Conservation (phyloP, 495 filamentous ascomycete species). For the Amniculicola lignicola region DNA sequence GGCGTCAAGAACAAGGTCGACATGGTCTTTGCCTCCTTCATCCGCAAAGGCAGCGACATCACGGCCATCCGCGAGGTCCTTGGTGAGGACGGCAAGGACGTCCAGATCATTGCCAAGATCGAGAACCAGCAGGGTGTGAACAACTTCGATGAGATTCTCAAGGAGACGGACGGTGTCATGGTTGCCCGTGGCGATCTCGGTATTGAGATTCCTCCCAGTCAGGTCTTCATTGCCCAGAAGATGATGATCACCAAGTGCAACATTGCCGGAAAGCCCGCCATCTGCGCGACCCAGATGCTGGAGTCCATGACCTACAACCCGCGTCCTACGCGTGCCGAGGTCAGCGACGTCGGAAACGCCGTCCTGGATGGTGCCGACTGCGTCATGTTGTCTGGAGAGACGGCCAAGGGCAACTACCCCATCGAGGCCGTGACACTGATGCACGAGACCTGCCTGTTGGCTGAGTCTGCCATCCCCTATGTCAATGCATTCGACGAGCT, state of each 20-base stretch:
- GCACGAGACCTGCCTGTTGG: constrained; percentile 93
- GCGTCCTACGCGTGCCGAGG: constrained; percentile 93
- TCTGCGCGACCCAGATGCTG: constrained; percentile 89
- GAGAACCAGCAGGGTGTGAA: constrained; percentile 99
- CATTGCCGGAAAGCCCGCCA: constrained; percentile 96
- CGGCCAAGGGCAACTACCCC: constrained; percentile 95
- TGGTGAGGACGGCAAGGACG: constrained; percentile 87
- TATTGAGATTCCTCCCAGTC: constrained; percentile 96
- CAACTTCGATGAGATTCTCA: constrained; percentile 97
- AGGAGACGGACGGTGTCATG: constrained; percentile 98
- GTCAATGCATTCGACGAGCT: constrained; percentile 96
- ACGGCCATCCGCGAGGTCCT: constrained; percentile 85
- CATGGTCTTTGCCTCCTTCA: constrained; percentile 99
- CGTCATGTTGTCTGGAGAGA: constrained; percentile 99
- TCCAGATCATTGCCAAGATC: constrained; percentile 99
- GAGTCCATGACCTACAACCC: constrained; percentile 99
- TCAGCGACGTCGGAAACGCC: constrained; percentile 96
- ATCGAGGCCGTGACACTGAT: constrained; percentile 92
- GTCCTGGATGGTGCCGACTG: constrained; percentile 97
- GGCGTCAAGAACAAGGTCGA: constrained; percentile 97
- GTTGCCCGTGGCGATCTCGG: constrained; percentile 97
- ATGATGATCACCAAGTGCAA: constrained; percentile 99
- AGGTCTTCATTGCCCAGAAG: constrained; percentile 99
- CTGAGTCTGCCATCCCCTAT: constrained; percentile 94
- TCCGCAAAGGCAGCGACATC: constrained; percentile 89